Conservation (phyloP, 2,329 filamentous ascomycete species). For the Aspergillus jensenii region DNA sequence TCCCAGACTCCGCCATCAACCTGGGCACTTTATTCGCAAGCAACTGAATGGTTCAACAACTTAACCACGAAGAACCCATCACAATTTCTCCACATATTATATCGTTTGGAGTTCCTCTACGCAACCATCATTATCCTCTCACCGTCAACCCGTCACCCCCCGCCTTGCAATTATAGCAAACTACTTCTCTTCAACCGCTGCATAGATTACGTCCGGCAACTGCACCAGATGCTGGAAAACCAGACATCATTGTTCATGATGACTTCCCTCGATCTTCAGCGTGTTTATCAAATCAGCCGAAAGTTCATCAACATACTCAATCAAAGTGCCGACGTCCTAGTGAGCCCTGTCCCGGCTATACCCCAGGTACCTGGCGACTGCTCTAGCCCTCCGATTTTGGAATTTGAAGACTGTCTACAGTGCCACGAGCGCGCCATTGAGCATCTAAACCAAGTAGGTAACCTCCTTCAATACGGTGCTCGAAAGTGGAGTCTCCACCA, state of each 20-base stretch:
- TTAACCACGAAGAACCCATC: conserved; percentile 66
- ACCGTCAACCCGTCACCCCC: conserved; percentile 70
- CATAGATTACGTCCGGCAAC: conserved; percentile 74
- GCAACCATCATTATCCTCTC: conserved; percentile 88
- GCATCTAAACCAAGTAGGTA: conserved; percentile 32
- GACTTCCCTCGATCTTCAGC: conserved; percentile 83
- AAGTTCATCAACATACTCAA: conserved; percentile 59
- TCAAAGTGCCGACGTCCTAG: conserved; percentile 50
- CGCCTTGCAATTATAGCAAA: conserved; percentile 72
- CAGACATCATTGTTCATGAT: conserved; percentile 65
- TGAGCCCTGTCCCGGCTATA: conserved; percentile 32
- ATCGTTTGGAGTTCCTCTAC: conserved; percentile 86
- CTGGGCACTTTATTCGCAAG: conserved; percentile 56
- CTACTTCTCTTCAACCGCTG: conserved; percentile 82
- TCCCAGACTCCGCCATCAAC: conserved; percentile 58
- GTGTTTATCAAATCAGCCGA: conserved; percentile 69
- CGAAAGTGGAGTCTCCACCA: conserved; percentile 35
- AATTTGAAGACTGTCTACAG: conserved; percentile 33
- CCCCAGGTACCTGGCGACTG: conserved; percentile 31
- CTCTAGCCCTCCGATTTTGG: conserved; percentile 32
- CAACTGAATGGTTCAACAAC: conserved; percentile 73
- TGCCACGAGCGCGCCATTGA: conserved; percentile 33
- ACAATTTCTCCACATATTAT: conserved; percentile 68
- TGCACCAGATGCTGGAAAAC: conserved; percentile 66
- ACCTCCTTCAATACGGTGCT: conserved; percentile 33